Evolutionary conservation across 176 grass and related monocot species (phyloP).

Genomic region (Avena insularis): DNA sequence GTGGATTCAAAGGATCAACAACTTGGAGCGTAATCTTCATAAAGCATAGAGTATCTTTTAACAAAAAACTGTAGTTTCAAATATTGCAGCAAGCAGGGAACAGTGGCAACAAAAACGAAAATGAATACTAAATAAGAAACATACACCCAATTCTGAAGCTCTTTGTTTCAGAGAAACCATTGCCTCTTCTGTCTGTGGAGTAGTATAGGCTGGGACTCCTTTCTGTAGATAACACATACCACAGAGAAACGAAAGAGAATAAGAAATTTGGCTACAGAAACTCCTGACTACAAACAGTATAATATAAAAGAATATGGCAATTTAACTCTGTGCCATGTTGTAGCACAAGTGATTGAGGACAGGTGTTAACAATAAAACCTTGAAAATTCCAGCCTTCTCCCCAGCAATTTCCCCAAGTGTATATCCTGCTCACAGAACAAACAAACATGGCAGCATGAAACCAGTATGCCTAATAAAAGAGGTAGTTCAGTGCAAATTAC

Average conservation of each 20-base stretch:
- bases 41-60: conserved; percentile 37
- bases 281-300: no score
- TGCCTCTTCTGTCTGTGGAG: conserved; percentile 84
- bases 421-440: conserved; percentile 64
- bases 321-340: conserved; percentile 8
- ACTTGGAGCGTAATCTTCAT: conserved; percentile 87
- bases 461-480: conserved; percentile 18
- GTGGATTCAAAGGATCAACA: conserved; percentile 63
- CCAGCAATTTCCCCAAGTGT: conserved; percentile 92
- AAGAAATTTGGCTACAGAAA: background rate
- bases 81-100: conserved; percentile 7
- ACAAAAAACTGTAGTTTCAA: conserved; percentile 15
- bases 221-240: conserved; percentile 52
- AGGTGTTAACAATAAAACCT: conserved; percentile 56
- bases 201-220: conserved; percentile 74
- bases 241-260: background rate
- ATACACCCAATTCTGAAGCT: conserved; percentile 92
- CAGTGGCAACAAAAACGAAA: background rate
- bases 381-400: conserved; percentile 97
- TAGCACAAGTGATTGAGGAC: background rate
- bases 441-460: conserved; percentile 25
- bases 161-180: conserved; percentile 69
- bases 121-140: conserved; percentile 36
- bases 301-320: background rate
- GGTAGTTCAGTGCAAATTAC: conserved; percentile 1